Evolutionary conservation across 2,329 filamentous ascomycete species (phyloP), one percentile per base, ranked within the genome.

Genomic region (Capronia americana): DNA sequence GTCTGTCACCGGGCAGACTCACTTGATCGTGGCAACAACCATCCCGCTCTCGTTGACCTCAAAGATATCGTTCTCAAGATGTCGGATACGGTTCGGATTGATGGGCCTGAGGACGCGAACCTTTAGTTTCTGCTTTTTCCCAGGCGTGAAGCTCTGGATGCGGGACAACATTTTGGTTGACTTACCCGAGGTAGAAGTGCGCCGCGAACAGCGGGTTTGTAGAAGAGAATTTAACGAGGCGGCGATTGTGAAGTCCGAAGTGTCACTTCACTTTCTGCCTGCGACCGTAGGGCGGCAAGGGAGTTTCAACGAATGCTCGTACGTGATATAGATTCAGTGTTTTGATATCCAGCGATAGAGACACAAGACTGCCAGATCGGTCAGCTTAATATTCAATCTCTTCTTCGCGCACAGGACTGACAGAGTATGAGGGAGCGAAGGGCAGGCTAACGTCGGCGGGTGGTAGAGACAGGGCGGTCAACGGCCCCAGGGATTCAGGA

Each of bases 11-110:
- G 32, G 56, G 64, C 46, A 20, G 10, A 81, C 85, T 73, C 79
- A 88, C 86, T 88, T 88, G 79, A 88, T 88, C 70, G 86, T 88
- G 77, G 86, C 85, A 73, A 88, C 86, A 77, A 87, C 85, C 84
- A 86, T 86, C 76, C 82, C 73, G 68, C 64, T 59, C 60, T 68
- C 48, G 51, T 70, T 34, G 26, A 23, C 53, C 4, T 46, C 62
- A 26, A 57, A 32, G n/a, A 58, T 53, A 28, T 63, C 59, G 66
- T 63, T 44, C 38, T 63, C 63, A 32, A 68, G 59, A 24, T 50
- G 63, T 12, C 66, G 63, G 24, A 68, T 59, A 23, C 48, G 63
- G 46, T 14, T 46, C n/a, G 58, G 66, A 20, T 46, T 61, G n/a
- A 24, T 44, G 6, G 66, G 63, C 61, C 56, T 65, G 23, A 61